Evolutionary conservation across 257 asterid species (phyloP).

Genomic region (Rauvolfia tetraphylla): DNA sequence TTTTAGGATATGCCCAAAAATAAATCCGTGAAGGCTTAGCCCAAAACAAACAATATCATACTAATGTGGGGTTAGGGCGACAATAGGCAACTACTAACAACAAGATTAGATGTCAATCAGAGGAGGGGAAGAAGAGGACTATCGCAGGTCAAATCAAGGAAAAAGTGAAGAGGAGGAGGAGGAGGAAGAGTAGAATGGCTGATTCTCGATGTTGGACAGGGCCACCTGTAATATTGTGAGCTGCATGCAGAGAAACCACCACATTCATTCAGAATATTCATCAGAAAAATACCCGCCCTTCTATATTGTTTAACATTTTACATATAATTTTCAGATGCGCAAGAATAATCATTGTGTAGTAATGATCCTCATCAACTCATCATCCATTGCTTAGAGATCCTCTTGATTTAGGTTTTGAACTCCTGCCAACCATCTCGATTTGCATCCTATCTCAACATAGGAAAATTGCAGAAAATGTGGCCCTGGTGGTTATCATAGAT

Average conservation of each 20-base stretch:
- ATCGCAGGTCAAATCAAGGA: background rate
- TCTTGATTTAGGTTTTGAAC: background rate
- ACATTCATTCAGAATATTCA: background rate
- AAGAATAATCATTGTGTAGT: background rate
- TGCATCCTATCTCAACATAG: background rate
- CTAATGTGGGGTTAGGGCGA: no score
- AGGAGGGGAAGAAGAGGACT: background rate
- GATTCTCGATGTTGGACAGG: background rate
- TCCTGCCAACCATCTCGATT: background rate
- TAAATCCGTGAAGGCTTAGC: no score
- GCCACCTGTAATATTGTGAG: slow-evolving; percentile 1
- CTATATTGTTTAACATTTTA: background rate
- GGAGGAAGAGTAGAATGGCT: background rate
- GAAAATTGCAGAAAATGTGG: background rate
- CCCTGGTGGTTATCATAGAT: background rate
- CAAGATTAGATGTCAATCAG: background rate
- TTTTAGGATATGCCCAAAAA: no score
- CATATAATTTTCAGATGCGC: background rate
- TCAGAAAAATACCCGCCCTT: background rate
- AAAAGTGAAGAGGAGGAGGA: background rate
- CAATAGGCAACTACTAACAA: no score
- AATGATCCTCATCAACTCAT: background rate
- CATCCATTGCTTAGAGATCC: background rate
- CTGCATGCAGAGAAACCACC: background rate
- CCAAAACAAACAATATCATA: no score